Evolutionary conservation across 768 basidiomycete genomes (phyloP), one percentile per base, ranked within the genome.

Genomic region (Auriscalpium microsporum): DNA sequence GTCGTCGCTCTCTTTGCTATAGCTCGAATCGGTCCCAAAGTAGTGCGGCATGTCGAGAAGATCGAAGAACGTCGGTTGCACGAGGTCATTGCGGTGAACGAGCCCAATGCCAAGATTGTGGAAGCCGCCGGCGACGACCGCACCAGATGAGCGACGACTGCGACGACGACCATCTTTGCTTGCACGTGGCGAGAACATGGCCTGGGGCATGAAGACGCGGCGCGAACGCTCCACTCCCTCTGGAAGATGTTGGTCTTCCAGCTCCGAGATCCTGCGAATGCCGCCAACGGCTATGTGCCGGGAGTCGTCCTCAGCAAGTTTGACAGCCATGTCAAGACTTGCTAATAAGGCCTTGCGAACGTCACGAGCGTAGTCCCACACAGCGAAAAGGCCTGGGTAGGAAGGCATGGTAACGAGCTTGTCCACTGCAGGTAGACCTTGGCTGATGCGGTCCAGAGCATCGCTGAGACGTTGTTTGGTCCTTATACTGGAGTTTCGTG

Each of bases 191-290:
- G 21, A 75, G 76, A 98, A 99, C 96, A 99, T 98, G 13, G 92
- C 95, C 67, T 95, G 88, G n/a, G 95, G 91, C 74, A 90, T 83
- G 76, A 99, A 99, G 11, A 95, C 82, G 28, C 91, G 78, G 54
- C 82, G 78, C 49, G 82, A 82, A 42, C 90, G 77, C 67, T 93
- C 91, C 21, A 92, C 90, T 55, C 84, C 87, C 50, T 78, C 78
- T 1, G 88, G 89, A 14, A 99, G 80, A 70, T 90, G 82, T 55
- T 74, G 73, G 56, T 95, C 86, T 17, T 83, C 93, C 17, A 96
- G 73, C 16, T 77, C 71, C 42, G 75, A 73, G 58, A 96, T 81
- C 59, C 77, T 76, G 36, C 79, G 71, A 21, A 97, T 87, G 45
- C 87, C 83, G 8, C 69, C 65, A 5, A 74, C 75, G 1, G 93